phyloP scores from a whole-genome alignment of 192 early-diverging fungal genomes.

The Dimargaris xerosporica region DNA sequence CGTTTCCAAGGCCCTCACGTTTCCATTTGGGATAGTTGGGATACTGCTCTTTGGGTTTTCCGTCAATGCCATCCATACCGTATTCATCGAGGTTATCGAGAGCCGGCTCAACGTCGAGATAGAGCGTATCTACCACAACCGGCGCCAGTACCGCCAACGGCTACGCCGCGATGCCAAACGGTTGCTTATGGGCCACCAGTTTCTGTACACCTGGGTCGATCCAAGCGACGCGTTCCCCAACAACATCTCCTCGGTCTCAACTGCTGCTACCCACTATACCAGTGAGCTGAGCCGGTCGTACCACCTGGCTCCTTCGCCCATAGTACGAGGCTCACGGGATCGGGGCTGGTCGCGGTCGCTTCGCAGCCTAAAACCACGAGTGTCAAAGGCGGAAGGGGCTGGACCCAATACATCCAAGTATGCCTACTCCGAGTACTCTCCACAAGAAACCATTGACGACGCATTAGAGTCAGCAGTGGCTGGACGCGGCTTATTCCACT shows the following conservation, averaged over 20 bases:
- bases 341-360: no score
- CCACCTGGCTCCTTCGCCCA: no score
- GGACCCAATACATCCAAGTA: no score
- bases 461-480: not conserved
- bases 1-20: not conserved
- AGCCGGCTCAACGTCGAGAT: not conserved
- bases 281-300: not conserved
- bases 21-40: conserved; percentile 3
- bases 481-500: no score
- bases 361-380: no score
- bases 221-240: not conserved
- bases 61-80: conserved; percentile 12
- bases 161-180: not conserved
- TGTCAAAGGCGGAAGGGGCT: no score
- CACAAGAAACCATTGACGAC: not conserved
- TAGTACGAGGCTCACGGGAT: no score
- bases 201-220: no score
- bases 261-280: not conserved
- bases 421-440: not conserved
- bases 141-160: not conserved
- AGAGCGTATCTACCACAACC: conserved; percentile 2
- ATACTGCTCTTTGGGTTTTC: conserved; percentile 3
- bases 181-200: not conserved
- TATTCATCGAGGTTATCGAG: not conserved
- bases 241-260: not conserved